phyloP scores from a whole-genome alignment of 768 basidiomycete species.

The Rhodotorula paludigena region DNA sequence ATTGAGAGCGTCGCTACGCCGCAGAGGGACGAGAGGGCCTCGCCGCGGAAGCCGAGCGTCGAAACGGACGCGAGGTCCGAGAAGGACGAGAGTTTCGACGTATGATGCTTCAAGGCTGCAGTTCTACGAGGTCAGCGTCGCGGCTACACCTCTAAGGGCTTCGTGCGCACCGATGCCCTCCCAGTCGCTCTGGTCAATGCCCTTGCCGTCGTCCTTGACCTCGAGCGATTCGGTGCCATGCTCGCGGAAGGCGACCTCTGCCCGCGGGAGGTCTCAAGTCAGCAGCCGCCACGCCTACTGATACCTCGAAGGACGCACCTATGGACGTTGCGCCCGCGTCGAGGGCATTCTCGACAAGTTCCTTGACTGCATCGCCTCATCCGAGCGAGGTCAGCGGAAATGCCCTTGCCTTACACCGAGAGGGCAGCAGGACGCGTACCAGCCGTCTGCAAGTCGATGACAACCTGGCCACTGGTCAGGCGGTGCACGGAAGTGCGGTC shows the following conservation, averaged over 20 bases:
- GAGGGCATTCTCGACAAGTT: constrained; percentile 90
- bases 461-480: constrained; percentile 91
- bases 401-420: too few relatives aligned
- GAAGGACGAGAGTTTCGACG: constrained; percentile 78
- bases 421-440: constrained; percentile 11
- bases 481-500: constrained; percentile 57
- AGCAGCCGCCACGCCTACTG: too few relatives aligned
- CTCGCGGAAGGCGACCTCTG: constrained; percentile 86
- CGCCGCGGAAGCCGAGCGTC: constrained; percentile 93
- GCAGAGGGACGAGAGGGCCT: constrained; percentile 89
- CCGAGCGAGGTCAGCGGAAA: not conserved
- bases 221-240: constrained; percentile 77
- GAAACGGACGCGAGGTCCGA: constrained; percentile 64
- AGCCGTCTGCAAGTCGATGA: constrained; percentile 84
- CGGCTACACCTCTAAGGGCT: not conserved
- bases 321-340: constrained; percentile 85
- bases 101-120: constrained; percentile 84
- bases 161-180: constrained; percentile 63
- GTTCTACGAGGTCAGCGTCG: not conserved
- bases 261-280: too few relatives aligned
- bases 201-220: constrained; percentile 85
- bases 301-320: constrained; percentile 53
- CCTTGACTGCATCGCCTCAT: constrained; percentile 59
- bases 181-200: constrained; percentile 72
- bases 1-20: constrained; percentile 57